Evolutionary conservation across 345 rosid species (phyloP).

Genomic region (Viola odorata): DNA sequence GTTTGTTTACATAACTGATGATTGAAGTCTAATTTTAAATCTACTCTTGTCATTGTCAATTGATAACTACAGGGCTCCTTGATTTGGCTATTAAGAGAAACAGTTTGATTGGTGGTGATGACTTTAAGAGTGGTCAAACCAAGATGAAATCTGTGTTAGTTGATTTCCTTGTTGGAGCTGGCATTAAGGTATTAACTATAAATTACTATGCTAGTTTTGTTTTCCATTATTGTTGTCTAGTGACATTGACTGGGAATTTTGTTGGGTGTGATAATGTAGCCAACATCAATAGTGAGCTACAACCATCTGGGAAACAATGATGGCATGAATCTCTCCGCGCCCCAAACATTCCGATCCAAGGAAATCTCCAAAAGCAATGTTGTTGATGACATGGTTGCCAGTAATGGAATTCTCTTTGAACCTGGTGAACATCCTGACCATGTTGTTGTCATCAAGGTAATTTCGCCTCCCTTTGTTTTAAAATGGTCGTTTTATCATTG

Average conservation of each 20-base stretch:
- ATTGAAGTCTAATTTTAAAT: no score
- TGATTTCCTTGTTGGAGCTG: conserved; percentile 97
- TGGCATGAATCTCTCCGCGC: conserved; percentile 99
- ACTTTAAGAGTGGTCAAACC: conserved; percentile 99
- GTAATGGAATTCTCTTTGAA: conserved; percentile 81
- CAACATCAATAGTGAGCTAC: conserved; percentile 95
- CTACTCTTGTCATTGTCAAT: no score
- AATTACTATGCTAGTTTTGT: no score
- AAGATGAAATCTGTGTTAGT: conserved; percentile 95
- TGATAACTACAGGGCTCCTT: conserved; percentile 55
- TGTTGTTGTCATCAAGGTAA: conserved; percentile 97
- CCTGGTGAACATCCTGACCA: conserved; percentile 99
- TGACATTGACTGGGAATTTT: no score
- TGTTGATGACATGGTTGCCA: conserved; percentile 95
- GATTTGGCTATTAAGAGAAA: conserved; percentile 79
- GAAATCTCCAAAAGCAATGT: conserved; percentile 98
- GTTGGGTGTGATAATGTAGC: conserved; percentile 32
- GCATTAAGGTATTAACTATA: conserved; percentile 59
- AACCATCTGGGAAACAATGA: conserved; percentile 97
- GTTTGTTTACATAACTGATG: no score
- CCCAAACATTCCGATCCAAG: conserved; percentile 94
- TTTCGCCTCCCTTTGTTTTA: not conserved
- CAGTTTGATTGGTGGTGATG: conserved; percentile 93
- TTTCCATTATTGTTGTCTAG: no score
- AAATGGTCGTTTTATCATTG: no score